A percentile compares a stretch with the other conserved stretches of the same genome.
phyloP scores from a whole-genome alignment of 139 green algal genomes.

The Chlorokybus atmophyticus region DNA sequence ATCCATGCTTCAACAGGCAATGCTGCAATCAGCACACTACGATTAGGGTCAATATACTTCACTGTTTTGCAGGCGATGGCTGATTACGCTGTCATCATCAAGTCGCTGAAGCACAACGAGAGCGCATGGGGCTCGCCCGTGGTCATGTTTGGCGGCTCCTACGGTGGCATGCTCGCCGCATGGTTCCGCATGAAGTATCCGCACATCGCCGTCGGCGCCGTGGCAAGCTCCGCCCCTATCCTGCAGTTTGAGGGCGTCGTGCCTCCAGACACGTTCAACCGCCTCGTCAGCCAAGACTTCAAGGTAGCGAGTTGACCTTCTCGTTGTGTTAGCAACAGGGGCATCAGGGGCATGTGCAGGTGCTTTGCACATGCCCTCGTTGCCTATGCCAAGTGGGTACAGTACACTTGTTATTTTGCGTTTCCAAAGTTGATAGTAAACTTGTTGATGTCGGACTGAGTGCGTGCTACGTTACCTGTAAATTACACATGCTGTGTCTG shows the following conservation, averaged over 20 bases:
- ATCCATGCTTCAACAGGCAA: too few species aligned
- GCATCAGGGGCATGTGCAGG: too few species aligned
- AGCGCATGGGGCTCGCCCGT: conserved; percentile 25
- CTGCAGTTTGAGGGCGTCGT: conserved; percentile 27
- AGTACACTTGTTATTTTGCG: too few species aligned
- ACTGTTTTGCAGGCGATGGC: conserved; percentile 73
- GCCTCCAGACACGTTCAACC: conserved; percentile 21
- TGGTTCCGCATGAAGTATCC: conserved; percentile 76
- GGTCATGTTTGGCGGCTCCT: conserved; percentile 69
- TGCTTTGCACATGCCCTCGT: too few species aligned
- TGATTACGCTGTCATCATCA: conserved; percentile 58
- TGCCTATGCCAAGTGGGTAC: too few species aligned
- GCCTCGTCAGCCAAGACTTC: conserved; percentile 21
- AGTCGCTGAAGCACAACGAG: conserved; percentile 13
- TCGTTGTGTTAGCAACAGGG: too few species aligned
- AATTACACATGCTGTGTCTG: conserved; percentile 2
- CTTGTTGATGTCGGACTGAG: too few species aligned
- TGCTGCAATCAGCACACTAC: too few species aligned
- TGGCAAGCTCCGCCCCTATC: conserved; percentile 81
- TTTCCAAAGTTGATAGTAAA: too few species aligned
- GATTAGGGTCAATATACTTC: too few species aligned
- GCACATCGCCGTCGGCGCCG: conserved; percentile 50
- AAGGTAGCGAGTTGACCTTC: conserved; percentile 12
- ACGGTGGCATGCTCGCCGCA: conserved; percentile 73
- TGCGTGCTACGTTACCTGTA: too few species aligned